Conservation (phyloP, 345 rosid genomes). For the Populus alba region DNA sequence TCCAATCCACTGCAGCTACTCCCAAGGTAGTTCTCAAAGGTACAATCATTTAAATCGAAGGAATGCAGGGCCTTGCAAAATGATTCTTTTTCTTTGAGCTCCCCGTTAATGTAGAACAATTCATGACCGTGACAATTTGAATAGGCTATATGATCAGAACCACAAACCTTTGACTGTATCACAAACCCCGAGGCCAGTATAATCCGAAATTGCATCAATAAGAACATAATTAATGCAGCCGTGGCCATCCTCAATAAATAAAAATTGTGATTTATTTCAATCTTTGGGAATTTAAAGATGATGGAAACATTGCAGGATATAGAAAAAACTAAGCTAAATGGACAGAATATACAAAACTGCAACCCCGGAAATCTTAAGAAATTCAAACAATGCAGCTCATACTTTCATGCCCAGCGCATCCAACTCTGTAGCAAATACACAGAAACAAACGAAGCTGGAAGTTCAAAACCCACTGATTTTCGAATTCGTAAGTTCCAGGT, state of each 20-base stretch:
- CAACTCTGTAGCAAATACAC: not conserved
- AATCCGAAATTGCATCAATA: conserved; percentile 38
- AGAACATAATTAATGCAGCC: conserved; percentile 34
- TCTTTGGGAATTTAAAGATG: conserved; percentile 4
- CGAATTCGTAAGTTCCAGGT: not conserved
- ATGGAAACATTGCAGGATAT: not conserved
- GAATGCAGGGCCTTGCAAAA: conserved; percentile 58
- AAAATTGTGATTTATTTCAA: conserved; percentile 13
- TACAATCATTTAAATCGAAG: conserved; percentile 46
- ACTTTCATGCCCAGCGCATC: not conserved
- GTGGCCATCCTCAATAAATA: conserved; percentile 32
- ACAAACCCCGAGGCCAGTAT: conserved; percentile 36
- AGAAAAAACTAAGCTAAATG: not conserved
- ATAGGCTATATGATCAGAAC: conserved; percentile 49
- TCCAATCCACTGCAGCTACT: conserved; percentile 40
- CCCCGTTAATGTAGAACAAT: conserved; percentile 57
- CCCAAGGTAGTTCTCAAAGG: conserved; percentile 29
- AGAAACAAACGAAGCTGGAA: not conserved
- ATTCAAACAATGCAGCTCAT: not conserved
- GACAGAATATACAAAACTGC: not conserved
- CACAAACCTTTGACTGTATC: conserved; percentile 51
- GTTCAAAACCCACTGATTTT: not conserved
- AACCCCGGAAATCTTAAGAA: not conserved
- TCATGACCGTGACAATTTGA: conserved; percentile 36
- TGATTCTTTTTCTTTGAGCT: conserved; percentile 38